Base-by-base conservation (phyloP, 805 yeast genomes). In the Yarrowia hollandica region DNA sequence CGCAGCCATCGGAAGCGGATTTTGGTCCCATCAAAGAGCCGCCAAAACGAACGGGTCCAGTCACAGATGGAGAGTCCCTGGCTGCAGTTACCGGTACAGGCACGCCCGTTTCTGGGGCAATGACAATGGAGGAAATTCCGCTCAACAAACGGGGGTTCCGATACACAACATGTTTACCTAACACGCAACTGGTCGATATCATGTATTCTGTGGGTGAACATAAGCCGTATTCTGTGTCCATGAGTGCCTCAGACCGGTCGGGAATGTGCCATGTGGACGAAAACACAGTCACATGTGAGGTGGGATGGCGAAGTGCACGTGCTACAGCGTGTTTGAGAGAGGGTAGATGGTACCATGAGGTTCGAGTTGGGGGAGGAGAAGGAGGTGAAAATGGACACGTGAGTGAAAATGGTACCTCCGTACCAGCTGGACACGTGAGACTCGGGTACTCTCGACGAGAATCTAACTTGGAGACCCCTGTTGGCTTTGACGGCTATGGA, bases 401-500 rank as follows among this genome's bases (percentile, higher is more conserved):
- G 15, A 18, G 23, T 4, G 48, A 41, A 15, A 41, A 41, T 14
- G 48, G 48, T 4, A 41, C 48, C 0, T 33, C 48, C 8, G 48
- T 18, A 5, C 48, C 41, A 4, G 57, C 58, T 4, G 71, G 72
- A 2, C 92, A 91, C 69, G 90, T 94, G 1, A 74, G 99, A 25
- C 68, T 91, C 25, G 99, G 99, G 0, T 68, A 92, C 33, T 86
- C 86, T 0, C 75, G 98, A 56, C 79, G 90, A 62, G 98, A 92
- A 67, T 94, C 96, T 1, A 82, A 90, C 52, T 72, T 91, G 41
- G 97, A 92, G 65, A 96, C 96, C 0, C 98, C 99, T 0, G 94
- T 91, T 5, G 99, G 99, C 2, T 89, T 82, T 66, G 98, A 94
- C 71, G 92, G 90, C 0, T 94, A 90, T 72, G 92, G 97, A 0